Evolutionary conservation across 371 early-diverging fungal genomes (phyloP), one percentile per base, ranked within the genome.

Genomic region (Actinomortierella wolfii): DNA sequence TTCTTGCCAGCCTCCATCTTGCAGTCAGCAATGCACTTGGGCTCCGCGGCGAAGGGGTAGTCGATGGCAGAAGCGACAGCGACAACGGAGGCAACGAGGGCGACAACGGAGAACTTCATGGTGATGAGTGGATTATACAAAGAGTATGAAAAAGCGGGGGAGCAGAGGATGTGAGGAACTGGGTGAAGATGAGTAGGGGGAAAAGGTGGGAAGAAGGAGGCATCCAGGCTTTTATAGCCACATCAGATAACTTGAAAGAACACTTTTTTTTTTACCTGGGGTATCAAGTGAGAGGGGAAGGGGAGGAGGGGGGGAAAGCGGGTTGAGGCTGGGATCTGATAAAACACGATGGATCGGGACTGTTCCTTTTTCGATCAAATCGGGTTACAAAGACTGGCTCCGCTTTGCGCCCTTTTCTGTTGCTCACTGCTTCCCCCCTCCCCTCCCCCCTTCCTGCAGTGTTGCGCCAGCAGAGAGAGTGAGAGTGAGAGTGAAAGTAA

Each of bases 31-130:
- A 68, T 62, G 28, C 69, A 68, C 13, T n/a, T n/a, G 56, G 28
- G 26, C 64, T 64, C 26, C 23, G 59, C 13, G 34, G 24, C 9
- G 61, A 68, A 68, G 41, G 69, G 69, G 40, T 63, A 68, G 40
- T 42, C 40, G 15, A 51, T 17, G 15, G 69, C 69, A 40, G 23
- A 46, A 51, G 54, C 57, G 43, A 59, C 60, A 39, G 64, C 64
- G 14, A 52, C 57, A 21, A 47, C 34, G 47, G 53, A 43, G 29
- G 52, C 57, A 40, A 47, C 46, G n/a, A 52, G 15, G 53, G 57
- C 53, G 42, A 57, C 45, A 18, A 18, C 46, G 11, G 51, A 50
- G 56, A 56, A 55, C 42, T 40, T 49, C 63, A 56, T 62, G 51
- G 45, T n/a, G 21, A 9, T 34, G 34, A 34, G 34, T 6, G 34